These are phyloP conservation scores for Knoxia roxburghii DNA, from an alignment of 257 asterid genomes.

Conservation along the genomic window DNA sequence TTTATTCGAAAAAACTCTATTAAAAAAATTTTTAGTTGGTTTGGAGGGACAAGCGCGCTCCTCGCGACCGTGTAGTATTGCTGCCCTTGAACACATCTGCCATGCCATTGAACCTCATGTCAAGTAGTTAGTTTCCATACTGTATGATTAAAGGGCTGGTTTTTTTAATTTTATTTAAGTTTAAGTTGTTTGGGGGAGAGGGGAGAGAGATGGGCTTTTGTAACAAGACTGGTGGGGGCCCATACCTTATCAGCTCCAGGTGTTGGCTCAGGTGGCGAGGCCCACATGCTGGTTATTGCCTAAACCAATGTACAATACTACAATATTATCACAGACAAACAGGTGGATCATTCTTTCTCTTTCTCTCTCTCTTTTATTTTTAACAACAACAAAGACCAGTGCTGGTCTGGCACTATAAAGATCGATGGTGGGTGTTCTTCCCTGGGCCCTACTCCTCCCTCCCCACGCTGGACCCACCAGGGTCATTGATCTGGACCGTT, in stretches of 20 bases:
- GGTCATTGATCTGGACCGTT: constrained; percentile 41
- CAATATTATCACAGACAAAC: constrained; percentile 26
- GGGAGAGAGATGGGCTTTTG: constrained; percentile 49
- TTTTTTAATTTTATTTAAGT: not conserved
- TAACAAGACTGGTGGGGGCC: constrained; percentile 57
- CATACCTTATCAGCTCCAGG: constrained; percentile 77
- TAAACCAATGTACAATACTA: constrained; percentile 21
- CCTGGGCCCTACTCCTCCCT: constrained; percentile 38
- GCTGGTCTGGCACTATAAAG: constrained; percentile 87
- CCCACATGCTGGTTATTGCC: constrained; percentile 57
- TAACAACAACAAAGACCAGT: constrained; percentile 9
- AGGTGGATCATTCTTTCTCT: constrained; percentile 36
- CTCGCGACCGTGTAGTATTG: too few relatives aligned
- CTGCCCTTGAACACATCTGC: not conserved
- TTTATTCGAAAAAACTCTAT: too few relatives aligned
- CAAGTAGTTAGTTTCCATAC: constrained; percentile 2
- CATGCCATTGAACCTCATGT: constrained; percentile 1
- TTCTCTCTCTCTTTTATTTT: constrained; percentile 3
- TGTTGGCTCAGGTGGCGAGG: constrained; percentile 67
- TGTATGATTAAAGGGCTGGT: constrained; percentile 1
- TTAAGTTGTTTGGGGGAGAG: not conserved
- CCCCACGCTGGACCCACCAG: constrained; percentile 27
- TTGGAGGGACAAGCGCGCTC: too few relatives aligned
- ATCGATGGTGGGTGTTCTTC: constrained; percentile 68
- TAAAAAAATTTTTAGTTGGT: too few relatives aligned